Evolutionary conservation across 208 protist genomes (phyloP), one percentile per base, ranked within the genome.

Genomic region (Angomonas desouzai): DNA sequence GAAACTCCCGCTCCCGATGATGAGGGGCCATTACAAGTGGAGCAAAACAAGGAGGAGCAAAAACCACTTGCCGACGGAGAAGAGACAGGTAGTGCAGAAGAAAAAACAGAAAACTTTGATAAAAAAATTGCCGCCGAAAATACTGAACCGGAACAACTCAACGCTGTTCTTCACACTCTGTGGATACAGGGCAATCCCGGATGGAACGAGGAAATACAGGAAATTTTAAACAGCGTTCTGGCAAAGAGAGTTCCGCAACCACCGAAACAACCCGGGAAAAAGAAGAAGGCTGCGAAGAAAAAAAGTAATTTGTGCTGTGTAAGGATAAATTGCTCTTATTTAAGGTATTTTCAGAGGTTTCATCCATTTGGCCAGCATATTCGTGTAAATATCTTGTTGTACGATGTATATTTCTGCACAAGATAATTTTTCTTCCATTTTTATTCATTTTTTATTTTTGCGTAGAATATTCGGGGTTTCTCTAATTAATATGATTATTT

Each of bases 171-270:
- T 49, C 64, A 88, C 67, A 83, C 75, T 22, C 55, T 88, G 6
- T 88, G 81, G 81, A 60, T 84, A 63, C 63, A 77, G 1, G 55
- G 74, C n/a, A 88, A 88, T 68, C 62, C 62, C 38, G 55, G 71
- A 48, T 68, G 77, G 16, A 70, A 77, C 29, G 55, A 76, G 7
- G 77, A 81, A 48, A 56, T 83, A 62, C 68, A 77, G 33, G 65
- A 62, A 55, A 64, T 73, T 48, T 6, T 84, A 25, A 69, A 71
- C 16, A 48, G 20, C 2, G 72, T 87, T 62, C 64, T 87, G 38
- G 62, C 70, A 25, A 83, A 81, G 55, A 72, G 81, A 28, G 76
- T 74, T 68, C 81, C 81, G 47, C 74, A 81, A 55, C 77, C 70
- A 22, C 76, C 75, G 10, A 74, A 74, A 49, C 63, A 59, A 47